Percentiles rank a stretch among this genome's conserved stretches.
phyloP scores from a whole-genome alignment of 1,139 yeast species.

The Sugiyamaella sp. region DNA sequence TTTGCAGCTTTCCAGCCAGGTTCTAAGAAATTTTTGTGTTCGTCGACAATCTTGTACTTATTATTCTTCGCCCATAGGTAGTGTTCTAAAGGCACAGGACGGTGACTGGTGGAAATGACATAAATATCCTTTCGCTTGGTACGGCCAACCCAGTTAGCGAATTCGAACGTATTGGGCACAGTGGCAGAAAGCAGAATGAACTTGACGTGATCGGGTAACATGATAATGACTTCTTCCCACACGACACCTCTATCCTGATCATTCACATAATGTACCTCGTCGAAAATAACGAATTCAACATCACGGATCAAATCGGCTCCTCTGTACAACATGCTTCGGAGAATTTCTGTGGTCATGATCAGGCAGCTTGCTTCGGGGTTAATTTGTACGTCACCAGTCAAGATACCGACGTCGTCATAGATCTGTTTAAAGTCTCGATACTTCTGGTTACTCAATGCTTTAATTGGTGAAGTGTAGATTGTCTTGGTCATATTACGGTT shows the following conservation, averaged over 20 bases:
- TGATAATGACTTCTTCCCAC: conserved; percentile 98
- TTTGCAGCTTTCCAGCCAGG: conserved; percentile 65
- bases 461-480: conserved; percentile 90
- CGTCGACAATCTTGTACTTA: conserved; percentile 71
- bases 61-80: conserved; percentile 75
- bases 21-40: conserved; percentile 68
- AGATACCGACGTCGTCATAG: conserved; percentile 89
- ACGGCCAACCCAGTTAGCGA: conserved; percentile 98
- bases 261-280: conserved; percentile 96
- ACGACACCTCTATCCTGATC: conserved; percentile 98
- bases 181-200: conserved; percentile 91
- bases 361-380: conserved; percentile 96
- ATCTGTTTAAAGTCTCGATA: conserved; percentile 87
- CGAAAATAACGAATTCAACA: conserved; percentile 95
- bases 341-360: conserved; percentile 96
- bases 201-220: conserved; percentile 94
- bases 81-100: conserved; percentile 94
- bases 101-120: conserved; percentile 91
- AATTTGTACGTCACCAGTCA: conserved; percentile 97
- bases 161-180: conserved; percentile 95
- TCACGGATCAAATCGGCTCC: conserved; percentile 97
- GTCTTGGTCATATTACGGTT: conserved; percentile 87
- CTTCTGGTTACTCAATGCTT: conserved; percentile 90
- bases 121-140: conserved; percentile 94
- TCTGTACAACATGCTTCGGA: conserved; percentile 91